These are phyloP conservation scores for Thelonectria discophora DNA, from an alignment of 2,329 filamentous ascomycete species.

Conservation along the genomic window DNA sequence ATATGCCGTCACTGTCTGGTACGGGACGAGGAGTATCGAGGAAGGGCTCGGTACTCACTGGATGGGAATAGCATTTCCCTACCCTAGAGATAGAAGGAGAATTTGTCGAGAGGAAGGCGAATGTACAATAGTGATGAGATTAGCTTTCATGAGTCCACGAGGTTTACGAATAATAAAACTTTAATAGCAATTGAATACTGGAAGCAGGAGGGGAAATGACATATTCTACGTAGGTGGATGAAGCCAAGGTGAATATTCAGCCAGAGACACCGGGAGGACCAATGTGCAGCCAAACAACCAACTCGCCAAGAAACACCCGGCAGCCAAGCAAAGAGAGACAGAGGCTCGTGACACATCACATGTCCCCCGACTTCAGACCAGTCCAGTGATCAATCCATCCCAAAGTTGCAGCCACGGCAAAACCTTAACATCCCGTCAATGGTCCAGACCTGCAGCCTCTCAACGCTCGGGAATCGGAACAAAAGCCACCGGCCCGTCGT, in stretches of 20 bases:
- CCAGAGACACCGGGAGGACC: not conserved
- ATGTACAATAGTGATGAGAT: constrained; percentile 32
- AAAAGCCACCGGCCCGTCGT: not conserved
- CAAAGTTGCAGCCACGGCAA: constrained; percentile 8
- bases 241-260: not conserved
- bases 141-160: constrained; percentile 40
- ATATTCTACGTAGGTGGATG: not conserved
- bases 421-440: constrained; percentile 10
- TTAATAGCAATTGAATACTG: not conserved
- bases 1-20: constrained; percentile 41
- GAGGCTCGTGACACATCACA: constrained; percentile 13
- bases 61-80: constrained; percentile 32
- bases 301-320: not conserved
- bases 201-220: constrained; percentile 2
- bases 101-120: constrained; percentile 25
- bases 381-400: constrained; percentile 10
- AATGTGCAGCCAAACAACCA: too few relatives aligned
- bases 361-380: not conserved
- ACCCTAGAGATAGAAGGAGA: constrained; percentile 16
- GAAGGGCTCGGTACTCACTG: not conserved
- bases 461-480: constrained; percentile 11
- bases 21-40: constrained; percentile 32
- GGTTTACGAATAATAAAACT: constrained; percentile 22
- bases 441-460: constrained; percentile 13
- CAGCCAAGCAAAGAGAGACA: constrained; percentile 8